Base-by-base conservation (phyloP, 257 asterid genomes). In the Scutellaria galericulata region DNA sequence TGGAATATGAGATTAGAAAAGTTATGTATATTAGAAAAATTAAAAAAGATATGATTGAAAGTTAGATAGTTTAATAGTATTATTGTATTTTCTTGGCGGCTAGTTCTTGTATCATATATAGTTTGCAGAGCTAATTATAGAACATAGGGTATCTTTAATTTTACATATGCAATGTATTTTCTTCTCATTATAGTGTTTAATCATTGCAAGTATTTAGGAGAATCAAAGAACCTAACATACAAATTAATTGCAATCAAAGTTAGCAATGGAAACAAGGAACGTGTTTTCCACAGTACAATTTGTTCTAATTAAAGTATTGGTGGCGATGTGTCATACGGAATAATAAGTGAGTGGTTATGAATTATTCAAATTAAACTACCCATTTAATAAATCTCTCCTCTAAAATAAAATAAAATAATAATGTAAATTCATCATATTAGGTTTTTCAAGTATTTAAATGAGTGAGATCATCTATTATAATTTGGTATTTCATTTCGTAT, bases 11-110 rank as follows among this genome's bases (percentile, higher is more conserved):
- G 37, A 31, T 1, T 4, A 50, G 5, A 22, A 56, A 37, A 9
- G 47, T 42, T 48, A 40, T 59, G 15, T 55, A 39, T 24, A 35
- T 56, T 42, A 3, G 1, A 47, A 15, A 51, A 64, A 14, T 22
- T 56, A 44, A 2, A 1, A 47, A 15, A 51, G 57, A n/a, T 14
- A 15, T 2, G 41, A 53, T 37, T 10, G 56, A 58, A 72, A 56
- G 13, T 64, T 78, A 56, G 67, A 42, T 27, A 47, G 68, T 42
- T 14, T 35, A 24, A n/a, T 52, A 45, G 27, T 24, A 24, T 24
- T 24, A 24, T 24, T 42, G 42, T 57, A 57, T 48, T 56, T 31
- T 44, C 53, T 67, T 59, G 50, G 79, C 83, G 83, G 83, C 81
- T 78, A 57, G 44, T 55, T 9, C 11, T 22, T 22, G 58, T 41